Evolutionary conservation across 1,139 yeast genomes (phyloP).

Genomic region (Magnusiomyces fungicola): DNA sequence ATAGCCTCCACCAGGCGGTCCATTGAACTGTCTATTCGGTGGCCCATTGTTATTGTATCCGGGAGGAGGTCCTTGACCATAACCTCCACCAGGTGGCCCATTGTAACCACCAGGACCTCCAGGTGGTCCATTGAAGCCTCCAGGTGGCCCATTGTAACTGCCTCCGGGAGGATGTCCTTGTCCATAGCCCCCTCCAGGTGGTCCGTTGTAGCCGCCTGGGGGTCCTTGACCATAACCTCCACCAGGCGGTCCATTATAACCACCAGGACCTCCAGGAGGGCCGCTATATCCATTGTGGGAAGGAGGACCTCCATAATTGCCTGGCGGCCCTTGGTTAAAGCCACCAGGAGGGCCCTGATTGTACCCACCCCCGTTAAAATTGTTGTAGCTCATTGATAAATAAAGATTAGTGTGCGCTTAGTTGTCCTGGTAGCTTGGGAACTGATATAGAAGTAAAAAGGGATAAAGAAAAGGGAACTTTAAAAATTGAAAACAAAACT

Average conservation of each 20-base stretch:
- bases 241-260: constrained; percentile 9
- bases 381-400: not conserved
- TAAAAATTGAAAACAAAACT: no score
- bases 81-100: not conserved
- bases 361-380: not conserved
- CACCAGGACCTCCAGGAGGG: not conserved
- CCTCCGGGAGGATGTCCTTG: not conserved
- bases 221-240: constrained; percentile 8
- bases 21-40: no score
- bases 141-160: constrained; percentile 2
- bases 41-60: not conserved
- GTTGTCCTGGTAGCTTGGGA: no score
- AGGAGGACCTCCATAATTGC: not conserved
- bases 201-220: not conserved
- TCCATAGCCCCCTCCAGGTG: not conserved
- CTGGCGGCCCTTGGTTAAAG: no score
- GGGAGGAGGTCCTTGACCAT: not conserved
- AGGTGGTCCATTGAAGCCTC: constrained; percentile 1
- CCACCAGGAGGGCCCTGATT: not conserved
- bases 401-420: no score
- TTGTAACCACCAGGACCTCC: not conserved
- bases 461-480: no score
- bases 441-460: no score
- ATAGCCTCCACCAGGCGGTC: not conserved
- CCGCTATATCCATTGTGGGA: not conserved